Evolutionary conservation across 2,329 filamentous ascomycete genomes (phyloP).

Genomic region (Didymella keratinophila): DNA sequence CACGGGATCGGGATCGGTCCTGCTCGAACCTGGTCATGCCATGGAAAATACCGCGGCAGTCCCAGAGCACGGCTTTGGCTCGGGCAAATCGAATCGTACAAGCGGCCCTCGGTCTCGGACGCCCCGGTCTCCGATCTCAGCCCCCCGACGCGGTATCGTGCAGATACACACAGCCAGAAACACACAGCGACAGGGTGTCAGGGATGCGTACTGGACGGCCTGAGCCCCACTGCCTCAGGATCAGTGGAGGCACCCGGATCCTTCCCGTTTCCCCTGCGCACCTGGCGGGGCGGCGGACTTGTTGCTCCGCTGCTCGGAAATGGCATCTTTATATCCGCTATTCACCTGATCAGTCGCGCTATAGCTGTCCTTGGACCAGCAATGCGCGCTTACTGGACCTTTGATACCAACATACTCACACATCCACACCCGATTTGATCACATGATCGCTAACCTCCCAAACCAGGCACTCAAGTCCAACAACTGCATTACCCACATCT

Average conservation of each 20-base stretch:
- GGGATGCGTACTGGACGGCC: constrained; percentile 3
- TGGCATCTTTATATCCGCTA: background rate
- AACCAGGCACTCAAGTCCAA: constrained; percentile 76
- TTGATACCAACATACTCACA: background rate
- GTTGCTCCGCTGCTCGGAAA: constrained; percentile 2
- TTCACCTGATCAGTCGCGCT: background rate
- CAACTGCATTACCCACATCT: constrained; percentile 77
- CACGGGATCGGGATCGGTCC: constrained; percentile 11
- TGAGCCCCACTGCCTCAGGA: background rate
- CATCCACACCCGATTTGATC: background rate
- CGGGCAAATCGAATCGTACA: constrained; percentile 13
- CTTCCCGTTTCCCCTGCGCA: background rate
- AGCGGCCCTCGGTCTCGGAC: constrained; percentile 13
- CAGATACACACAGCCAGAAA: constrained; percentile 1
- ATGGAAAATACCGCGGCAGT: constrained; percentile 16
- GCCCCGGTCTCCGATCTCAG: constrained; percentile 2
- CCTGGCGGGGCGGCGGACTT: background rate
- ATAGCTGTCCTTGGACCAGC: background rate
- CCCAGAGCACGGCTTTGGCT: constrained; percentile 13
- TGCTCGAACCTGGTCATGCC: constrained; percentile 7
- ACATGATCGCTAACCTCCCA: background rate
- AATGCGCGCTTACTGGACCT: background rate
- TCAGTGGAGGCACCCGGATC: background rate
- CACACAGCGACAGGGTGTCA: background rate
- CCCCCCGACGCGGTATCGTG: background rate